These are phyloP conservation scores for Colletotrichum tanaceti DNA, from an alignment of 2,329 filamentous ascomycete genomes.

Conservation along the genomic window DNA sequence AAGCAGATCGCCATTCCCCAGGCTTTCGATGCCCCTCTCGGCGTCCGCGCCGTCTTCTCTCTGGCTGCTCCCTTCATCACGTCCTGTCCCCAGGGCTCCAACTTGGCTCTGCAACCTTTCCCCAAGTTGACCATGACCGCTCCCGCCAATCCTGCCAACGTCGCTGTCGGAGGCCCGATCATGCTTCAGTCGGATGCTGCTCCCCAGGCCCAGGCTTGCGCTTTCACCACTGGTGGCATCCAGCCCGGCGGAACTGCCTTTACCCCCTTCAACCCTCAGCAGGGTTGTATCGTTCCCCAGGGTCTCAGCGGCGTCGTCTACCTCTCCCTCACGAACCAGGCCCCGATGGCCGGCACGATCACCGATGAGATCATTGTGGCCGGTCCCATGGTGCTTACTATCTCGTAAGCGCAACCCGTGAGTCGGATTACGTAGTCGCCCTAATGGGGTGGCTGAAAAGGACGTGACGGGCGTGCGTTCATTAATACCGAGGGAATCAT, in stretches of 20 bases:
- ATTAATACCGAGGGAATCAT: constrained; percentile 37
- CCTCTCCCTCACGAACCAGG: constrained; percentile 70
- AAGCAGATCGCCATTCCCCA: constrained; percentile 71
- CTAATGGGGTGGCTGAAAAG: constrained; percentile 15
- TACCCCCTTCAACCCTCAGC: constrained; percentile 63
- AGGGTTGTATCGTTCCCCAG: constrained; percentile 71
- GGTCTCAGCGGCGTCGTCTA: constrained; percentile 73
- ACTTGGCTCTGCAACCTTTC: constrained; percentile 73
- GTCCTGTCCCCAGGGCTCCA: constrained; percentile 74
- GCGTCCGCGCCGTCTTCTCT: constrained; percentile 76
- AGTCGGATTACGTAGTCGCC: constrained; percentile 5
- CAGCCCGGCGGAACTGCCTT: constrained; percentile 70
- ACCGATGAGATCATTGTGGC: constrained; percentile 74
- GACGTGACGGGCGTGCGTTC: constrained; percentile 29
- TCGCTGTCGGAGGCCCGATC: constrained; percentile 56
- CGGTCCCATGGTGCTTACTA: constrained; percentile 69
- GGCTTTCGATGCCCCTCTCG: constrained; percentile 77
- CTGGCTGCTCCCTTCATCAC: constrained; percentile 79
- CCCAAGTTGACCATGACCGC: constrained; percentile 63
- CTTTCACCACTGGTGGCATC: constrained; percentile 72
- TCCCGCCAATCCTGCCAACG: constrained; percentile 58
- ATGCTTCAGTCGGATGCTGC: constrained; percentile 64
- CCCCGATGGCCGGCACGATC: constrained; percentile 62
- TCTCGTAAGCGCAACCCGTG: constrained; percentile 54
- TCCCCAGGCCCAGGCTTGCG: constrained; percentile 68